Conservation (phyloP, 257 asterid genomes). For the Echites panduratus region DNA sequence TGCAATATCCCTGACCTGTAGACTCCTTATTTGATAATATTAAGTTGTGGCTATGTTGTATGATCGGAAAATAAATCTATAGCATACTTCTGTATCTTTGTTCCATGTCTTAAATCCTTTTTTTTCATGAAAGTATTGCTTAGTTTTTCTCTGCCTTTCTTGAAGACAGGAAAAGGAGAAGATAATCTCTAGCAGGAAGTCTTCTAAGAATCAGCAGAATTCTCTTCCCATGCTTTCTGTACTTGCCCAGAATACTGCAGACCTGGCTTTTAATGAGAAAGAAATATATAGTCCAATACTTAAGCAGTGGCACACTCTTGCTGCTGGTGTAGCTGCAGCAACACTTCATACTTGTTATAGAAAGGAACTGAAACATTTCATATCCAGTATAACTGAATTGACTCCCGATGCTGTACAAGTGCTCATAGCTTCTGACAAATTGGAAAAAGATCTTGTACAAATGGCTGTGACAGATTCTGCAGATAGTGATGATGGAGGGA, state of each 20-base stretch:
- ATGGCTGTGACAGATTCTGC: conserved; percentile 88
- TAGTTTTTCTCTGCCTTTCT: conserved; percentile 38
- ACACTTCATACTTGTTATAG: conserved; percentile 82
- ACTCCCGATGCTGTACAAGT: conserved; percentile 92
- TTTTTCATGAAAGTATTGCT: conserved; percentile 26
- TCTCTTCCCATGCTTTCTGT: conserved; percentile 68
- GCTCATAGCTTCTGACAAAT: conserved; percentile 76
- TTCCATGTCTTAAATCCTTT: conserved; percentile 3
- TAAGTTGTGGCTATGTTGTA: neutral
- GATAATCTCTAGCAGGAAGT: conserved; percentile 55
- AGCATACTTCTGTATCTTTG: neutral
- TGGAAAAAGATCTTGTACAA: conserved; percentile 82
- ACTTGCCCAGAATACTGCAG: conserved; percentile 70
- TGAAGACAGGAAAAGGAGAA: conserved; percentile 90
- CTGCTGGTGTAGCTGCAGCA: conserved; percentile 87
- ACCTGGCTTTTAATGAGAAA: conserved; percentile 81
- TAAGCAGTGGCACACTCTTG: conserved; percentile 82
- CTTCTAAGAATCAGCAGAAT: conserved; percentile 56
- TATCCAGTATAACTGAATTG: conserved; percentile 62
- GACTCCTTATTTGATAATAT: conserved; percentile 3
- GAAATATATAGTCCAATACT: conserved; percentile 82
- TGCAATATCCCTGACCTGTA: neutral
- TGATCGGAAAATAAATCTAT: neutral
- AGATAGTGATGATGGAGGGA: conserved; percentile 97
- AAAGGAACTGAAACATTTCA: conserved; percentile 64